Evolutionary conservation across 352 stramenopile genomes (phyloP), one percentile per base, ranked within the genome.

Genomic region (Lagenidium giganteum): DNA sequence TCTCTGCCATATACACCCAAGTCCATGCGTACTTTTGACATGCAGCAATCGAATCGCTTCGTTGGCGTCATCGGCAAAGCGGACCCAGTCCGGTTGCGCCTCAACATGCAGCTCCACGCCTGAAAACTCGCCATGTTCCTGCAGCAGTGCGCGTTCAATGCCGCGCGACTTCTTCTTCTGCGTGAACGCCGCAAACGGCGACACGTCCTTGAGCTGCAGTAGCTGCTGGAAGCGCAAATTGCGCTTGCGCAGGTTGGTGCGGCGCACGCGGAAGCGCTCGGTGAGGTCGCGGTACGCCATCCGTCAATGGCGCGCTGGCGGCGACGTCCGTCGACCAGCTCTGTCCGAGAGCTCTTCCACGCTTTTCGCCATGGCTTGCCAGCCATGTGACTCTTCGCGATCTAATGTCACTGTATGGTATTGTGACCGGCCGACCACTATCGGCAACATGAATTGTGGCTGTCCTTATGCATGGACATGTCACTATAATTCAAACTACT

Each of bases 211-310:
- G 11, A 80, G 44, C 13, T 68, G 57, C 2, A 58, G 67, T 64
- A 89, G 57, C 42, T 69, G 64, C n/a, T n/a, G n/a, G 29, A 86
- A 83, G 30, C 70, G 55, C 54, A 83, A 37, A 30, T 78, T 78
- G 27, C 66, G 68, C 55, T 67, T 76, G 45, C 73, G 68, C 21
- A 83, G 49, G 13, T 70, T 72, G 4, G 35, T 44, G 9, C 76
- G 63, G 1, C 70, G 58, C 54, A 61, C 49, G 2, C 18, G 8
- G 51, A 83, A 89, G 38, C 68, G 56, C 12, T 49, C 39, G 25
- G 73, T 83, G 12, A 83, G 69, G 40, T 89, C 66, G 2, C 76
- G 69, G 45, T 83, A 61, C 51, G 71, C 76, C 76, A 89, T 87
- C 16, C n/a, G n/a, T n/a, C n/a, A n/a, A n/a, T n/a, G n/a, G n/a